Evolutionary conservation across 179 eudicot genomes (phyloP).

Genomic region (Silene coronaria): DNA sequence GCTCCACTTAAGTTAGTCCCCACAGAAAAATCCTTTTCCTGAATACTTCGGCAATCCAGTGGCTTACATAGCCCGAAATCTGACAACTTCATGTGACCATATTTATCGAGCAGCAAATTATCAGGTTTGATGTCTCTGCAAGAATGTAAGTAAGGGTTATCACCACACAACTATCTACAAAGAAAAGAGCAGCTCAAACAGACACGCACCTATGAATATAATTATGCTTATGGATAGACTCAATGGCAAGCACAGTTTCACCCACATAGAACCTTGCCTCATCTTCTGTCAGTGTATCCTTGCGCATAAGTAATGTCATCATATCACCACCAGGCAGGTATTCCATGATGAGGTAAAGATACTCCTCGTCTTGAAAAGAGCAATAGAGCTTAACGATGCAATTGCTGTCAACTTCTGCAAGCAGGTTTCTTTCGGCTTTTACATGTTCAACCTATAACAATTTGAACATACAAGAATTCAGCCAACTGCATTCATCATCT

Average conservation of each 20-base stretch:
- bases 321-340: conserved; percentile 97
- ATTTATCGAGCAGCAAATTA: conserved; percentile 85
- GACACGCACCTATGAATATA: conserved; percentile 71
- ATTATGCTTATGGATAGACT: conserved; percentile 85
- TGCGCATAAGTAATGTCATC: conserved; percentile 97
- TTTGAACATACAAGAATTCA: conserved; percentile 12
- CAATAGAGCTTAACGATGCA: conserved; percentile 90
- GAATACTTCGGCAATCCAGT: conserved; percentile 74
- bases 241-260: conserved; percentile 90
- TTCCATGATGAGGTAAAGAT: conserved; percentile 86
- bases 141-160: conserved; percentile 1
- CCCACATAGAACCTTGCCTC: conserved; percentile 86
- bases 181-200: conserved; percentile 8
- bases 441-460: conserved; percentile 83
- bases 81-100: conserved; percentile 76
- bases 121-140: conserved; percentile 95
- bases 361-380: conserved; percentile 93
- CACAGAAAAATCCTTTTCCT: conserved; percentile 66
- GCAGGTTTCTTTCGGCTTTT: conserved; percentile 88
- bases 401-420: conserved; percentile 94
- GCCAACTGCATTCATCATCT: conserved; percentile 11
- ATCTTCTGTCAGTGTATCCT: conserved; percentile 80
- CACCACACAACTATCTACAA: background rate
- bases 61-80: conserved; percentile 97
- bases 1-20: conserved; percentile 37